Conservation (phyloP, 768 basidiomycete species). For the Boletus subparvulus region DNA sequence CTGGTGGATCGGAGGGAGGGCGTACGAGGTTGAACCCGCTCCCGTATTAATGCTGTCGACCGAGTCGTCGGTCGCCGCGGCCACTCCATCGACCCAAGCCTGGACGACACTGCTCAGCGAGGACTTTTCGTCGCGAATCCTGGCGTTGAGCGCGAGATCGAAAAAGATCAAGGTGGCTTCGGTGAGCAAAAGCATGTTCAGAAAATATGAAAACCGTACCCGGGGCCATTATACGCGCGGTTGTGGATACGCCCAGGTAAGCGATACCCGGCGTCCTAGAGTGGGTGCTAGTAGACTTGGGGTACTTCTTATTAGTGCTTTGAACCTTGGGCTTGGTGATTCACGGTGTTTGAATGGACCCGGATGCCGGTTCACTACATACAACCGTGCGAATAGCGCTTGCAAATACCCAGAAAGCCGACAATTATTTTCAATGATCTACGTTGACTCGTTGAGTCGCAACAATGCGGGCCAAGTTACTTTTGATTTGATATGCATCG, state of each 20-base stretch:
- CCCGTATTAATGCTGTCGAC: background rate
- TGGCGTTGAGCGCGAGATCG: background rate
- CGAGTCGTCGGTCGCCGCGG: background rate
- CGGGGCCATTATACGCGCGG: no score
- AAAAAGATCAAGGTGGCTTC: conserved; percentile 4
- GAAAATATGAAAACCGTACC: no score
- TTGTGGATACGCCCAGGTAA: no score
- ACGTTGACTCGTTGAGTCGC: no score
- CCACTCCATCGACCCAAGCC: conserved; percentile 1
- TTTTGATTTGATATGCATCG: no score
- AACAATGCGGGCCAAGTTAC: no score
- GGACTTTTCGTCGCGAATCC: background rate
- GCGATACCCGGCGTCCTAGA: no score
- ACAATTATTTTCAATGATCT: no score
- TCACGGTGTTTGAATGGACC: background rate
- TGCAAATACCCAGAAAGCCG: no score
- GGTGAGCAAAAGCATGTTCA: conserved; percentile 3
- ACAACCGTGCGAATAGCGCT: background rate
- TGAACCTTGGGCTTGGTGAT: background rate
- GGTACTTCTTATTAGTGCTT: no score
- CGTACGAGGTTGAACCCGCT: background rate
- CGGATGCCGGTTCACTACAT: background rate
- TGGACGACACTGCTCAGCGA: background rate
- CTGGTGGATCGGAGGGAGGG: background rate
- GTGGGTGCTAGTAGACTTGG: no score